Evolutionary conservation across 1,284 basidiomycete species (phyloP).

Genomic region (Leccinum angustisporum): DNA sequence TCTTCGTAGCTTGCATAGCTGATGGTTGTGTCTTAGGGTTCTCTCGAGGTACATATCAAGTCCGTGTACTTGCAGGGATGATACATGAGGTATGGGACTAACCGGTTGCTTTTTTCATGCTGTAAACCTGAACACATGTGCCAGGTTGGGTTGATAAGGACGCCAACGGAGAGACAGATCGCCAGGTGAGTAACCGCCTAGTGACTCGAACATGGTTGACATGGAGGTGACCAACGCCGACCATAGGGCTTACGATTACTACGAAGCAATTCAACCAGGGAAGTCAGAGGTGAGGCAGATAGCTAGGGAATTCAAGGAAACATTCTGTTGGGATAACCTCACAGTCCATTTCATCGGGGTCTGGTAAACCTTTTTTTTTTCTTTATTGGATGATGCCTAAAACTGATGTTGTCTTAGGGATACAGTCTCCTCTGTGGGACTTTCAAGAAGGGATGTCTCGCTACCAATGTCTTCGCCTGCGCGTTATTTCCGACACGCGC

Average conservation of each 20-base stretch:
- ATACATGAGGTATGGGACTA: constrained; percentile 35
- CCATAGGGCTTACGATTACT: constrained; percentile 41
- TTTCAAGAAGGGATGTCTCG: constrained; percentile 25
- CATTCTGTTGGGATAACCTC: constrained; percentile 36
- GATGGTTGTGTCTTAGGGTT: constrained; percentile 35
- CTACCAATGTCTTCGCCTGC: constrained; percentile 25
- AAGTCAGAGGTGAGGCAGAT: constrained; percentile 18
- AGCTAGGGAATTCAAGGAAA: constrained; percentile 35
- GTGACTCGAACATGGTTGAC: not conserved
- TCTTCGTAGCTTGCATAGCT: not conserved
- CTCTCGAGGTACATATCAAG: constrained; percentile 43
- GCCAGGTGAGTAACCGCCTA: constrained; percentile 9
- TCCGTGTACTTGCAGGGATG: constrained; percentile 37
- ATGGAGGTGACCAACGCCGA: not conserved
- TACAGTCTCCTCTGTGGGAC: constrained; percentile 40
- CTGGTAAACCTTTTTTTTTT: constrained; percentile 30
- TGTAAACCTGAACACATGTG: not conserved
- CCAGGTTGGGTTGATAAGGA: constrained; percentile 35
- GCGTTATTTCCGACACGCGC: constrained; percentile 41
- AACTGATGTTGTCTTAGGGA: constrained; percentile 36
- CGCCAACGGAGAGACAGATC: constrained; percentile 18
- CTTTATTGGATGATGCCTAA: not conserved
- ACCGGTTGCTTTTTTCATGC: not conserved
- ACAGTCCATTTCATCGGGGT: constrained; percentile 42
- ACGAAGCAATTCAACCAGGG: constrained; percentile 21